Evolutionary conservation across 352 stramenopile genomes (phyloP).

Genomic region (Globisporangium yorkense): DNA sequence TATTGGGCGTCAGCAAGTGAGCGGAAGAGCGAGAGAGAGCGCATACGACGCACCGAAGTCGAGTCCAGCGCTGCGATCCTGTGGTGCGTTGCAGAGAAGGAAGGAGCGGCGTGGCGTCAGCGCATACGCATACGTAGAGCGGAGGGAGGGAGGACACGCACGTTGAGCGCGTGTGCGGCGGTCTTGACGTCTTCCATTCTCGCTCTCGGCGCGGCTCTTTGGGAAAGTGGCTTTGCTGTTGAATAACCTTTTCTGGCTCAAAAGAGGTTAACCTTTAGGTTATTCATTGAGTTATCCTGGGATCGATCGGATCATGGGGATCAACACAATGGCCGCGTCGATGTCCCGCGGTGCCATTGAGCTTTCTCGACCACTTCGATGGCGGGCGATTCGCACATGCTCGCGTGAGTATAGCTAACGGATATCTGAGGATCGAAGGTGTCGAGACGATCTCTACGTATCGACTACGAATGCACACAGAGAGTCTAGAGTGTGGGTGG

Average conservation of each 20-base stretch:
- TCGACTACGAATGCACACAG: no score
- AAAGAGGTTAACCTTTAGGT: no score
- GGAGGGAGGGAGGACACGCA: constrained; percentile 9
- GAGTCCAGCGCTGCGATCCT: constrained; percentile 64
- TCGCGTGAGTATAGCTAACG: no score
- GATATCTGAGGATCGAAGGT: neutral
- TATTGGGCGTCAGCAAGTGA: neutral
- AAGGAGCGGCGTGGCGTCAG: neutral
- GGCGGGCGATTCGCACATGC: no score
- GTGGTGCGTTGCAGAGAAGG: neutral
- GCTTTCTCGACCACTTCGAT: no score
- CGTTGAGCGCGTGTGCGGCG: constrained; percentile 35
- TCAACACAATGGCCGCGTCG: no score
- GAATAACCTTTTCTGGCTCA: no score
- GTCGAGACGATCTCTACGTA: no score
- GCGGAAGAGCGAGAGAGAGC: neutral
- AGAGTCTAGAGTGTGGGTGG: neutral
- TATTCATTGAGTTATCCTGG: no score
- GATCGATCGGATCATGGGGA: no score
- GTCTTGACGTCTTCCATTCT: constrained; percentile 41
- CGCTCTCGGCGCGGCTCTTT: neutral
- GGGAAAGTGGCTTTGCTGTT: neutral
- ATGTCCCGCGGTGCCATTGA: no score
- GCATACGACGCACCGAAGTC: constrained; percentile 50
- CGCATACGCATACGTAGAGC: neutral